Base-by-base conservation (phyloP, 1,284 basidiomycete genomes). In the Cutaneotrichosporon cavernicola region DNA sequence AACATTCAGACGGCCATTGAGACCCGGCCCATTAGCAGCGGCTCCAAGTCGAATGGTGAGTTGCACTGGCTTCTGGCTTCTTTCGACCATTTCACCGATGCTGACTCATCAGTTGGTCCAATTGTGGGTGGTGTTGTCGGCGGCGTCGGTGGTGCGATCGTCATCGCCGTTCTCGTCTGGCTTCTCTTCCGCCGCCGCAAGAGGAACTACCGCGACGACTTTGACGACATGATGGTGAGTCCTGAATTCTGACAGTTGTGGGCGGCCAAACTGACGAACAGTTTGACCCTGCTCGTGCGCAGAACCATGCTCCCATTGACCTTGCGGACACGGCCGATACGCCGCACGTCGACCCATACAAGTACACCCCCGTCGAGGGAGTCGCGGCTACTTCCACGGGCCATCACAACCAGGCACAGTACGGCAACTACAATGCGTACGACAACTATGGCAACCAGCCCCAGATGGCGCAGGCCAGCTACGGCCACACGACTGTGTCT, bases 191-290 rank as follows among this genome's bases (percentile, higher is more conserved):
- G 72, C 65, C 72, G 72, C 60, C 71, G 73, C 62, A 73, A 67
- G 65, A 31, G 51, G 18, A 72, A 71, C 49, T 71, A 73, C 67
- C 70, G 74, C 34, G 74, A 77, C 50, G 78, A 80, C 67, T 81
- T 79, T 69, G 78, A 80, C 67, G 79, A 81, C 65, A 73, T 73
- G 72, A 81, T 81, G 78, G 79, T 79, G 64, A 68, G 75, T 72
- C 14, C 31, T 22, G 9, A 30, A 22, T n/a, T 32, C 51, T 18
- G 49, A 13, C 16, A 32, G 21, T n/a, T 38, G 10, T 31, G 30
- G 36, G 34, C 11, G 21, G 22, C 26, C 5, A 7, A 22, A 16
- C 65, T 62, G 31, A 58, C 62, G 2, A 47, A 9, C 60, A 80
- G 79, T 81, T 80, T 58, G 77, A 80, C 65, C 78, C 76, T 40